Percentiles rank a stretch among this genome's conserved stretches.
These are phyloP conservation scores for Pulveroboletus sp. DNA, from an alignment of 768 basidiomycete species.

Conservation along the genomic window DNA sequence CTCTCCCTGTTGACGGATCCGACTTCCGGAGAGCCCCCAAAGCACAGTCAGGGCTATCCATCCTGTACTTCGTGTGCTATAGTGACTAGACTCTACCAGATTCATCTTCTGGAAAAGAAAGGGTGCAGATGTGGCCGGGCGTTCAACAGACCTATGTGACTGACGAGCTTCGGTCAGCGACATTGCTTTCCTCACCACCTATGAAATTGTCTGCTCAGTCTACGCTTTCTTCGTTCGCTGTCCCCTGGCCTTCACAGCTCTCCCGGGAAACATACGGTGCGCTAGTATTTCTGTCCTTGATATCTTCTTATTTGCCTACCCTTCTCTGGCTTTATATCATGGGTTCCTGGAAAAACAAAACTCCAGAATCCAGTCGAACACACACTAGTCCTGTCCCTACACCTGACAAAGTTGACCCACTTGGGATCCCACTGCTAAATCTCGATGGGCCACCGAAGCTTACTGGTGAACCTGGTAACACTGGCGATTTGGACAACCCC, in stretches of 20 bases:
- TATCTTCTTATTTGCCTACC: slow-evolving; percentile 13
- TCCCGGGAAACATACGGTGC: slow-evolving; percentile 15
- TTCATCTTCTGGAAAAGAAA: slow-evolving; percentile 5
- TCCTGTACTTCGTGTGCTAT: neutral
- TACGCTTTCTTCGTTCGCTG: neutral
- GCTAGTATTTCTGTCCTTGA: slow-evolving; percentile 6
- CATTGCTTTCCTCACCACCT: slow-evolving; percentile 3
- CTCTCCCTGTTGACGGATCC: neutral
- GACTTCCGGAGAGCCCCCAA: neutral
- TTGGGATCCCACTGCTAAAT: slow-evolving; percentile 47
- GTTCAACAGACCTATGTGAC: neutral
- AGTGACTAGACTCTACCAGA: slow-evolving; percentile 6
- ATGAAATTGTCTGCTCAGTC: slow-evolving; percentile 6
- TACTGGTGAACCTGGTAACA: slow-evolving; percentile 11
- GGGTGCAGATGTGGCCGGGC: neutral
- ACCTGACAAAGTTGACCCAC: slow-evolving; percentile 11
- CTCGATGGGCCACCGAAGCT: slow-evolving; percentile 44
- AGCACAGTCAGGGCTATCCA: slow-evolving; percentile 10
- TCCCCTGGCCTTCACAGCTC: neutral
- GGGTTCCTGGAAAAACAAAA: slow-evolving; percentile 7
- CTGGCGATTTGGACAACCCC: slow-evolving; percentile 22
- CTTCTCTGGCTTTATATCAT: slow-evolving; percentile 9
- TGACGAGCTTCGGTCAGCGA: neutral
- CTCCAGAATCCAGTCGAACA: slow-evolving; percentile 1
- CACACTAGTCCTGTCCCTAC: slow-evolving; percentile 1